phyloP scores from a whole-genome alignment of 306 rosid genomes.

The Erythrophleum fordii region DNA sequence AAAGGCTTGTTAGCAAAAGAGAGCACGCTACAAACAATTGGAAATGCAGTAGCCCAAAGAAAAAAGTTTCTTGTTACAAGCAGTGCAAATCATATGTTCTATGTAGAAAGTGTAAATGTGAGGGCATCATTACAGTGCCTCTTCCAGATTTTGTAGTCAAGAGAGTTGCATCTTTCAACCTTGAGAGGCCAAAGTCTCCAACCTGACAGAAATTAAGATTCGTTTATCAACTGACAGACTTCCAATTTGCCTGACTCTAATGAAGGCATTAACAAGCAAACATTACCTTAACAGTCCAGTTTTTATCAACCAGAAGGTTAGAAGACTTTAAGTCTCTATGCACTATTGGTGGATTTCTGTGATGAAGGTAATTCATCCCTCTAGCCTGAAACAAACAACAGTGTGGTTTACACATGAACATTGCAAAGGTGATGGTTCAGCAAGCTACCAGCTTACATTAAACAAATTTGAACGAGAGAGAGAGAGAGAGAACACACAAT shows the following conservation, averaged over 20 bases:
- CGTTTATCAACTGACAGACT: conserved; percentile 16
- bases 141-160: conserved; percentile 69
- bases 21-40: neutral
- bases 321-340: conserved; percentile 87
- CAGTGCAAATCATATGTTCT: neutral
- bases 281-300: conserved; percentile 82
- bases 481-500: conserved; percentile 58
- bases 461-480: conserved; percentile 17
- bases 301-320: conserved; percentile 75
- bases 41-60: neutral
- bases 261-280: conserved; percentile 10
- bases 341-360: conserved; percentile 78
- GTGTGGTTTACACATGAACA: conserved; percentile 21
- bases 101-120: conserved; percentile 7
- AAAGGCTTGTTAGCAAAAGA: neutral
- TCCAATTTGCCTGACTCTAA: conserved; percentile 15
- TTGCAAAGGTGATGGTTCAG: conserved; percentile 6
- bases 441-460: conserved; percentile 17
- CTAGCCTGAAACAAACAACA: conserved; percentile 58
- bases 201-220: conserved; percentile 49
- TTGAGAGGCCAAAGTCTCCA: conserved; percentile 85
- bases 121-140: conserved; percentile 66
- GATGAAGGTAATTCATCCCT: conserved; percentile 88
- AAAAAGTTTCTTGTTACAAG: neutral
- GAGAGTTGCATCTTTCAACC: conserved; percentile 67